Evolutionary conservation across 345 rosid species (phyloP).

Genomic region (Eucalyptus albens): DNA sequence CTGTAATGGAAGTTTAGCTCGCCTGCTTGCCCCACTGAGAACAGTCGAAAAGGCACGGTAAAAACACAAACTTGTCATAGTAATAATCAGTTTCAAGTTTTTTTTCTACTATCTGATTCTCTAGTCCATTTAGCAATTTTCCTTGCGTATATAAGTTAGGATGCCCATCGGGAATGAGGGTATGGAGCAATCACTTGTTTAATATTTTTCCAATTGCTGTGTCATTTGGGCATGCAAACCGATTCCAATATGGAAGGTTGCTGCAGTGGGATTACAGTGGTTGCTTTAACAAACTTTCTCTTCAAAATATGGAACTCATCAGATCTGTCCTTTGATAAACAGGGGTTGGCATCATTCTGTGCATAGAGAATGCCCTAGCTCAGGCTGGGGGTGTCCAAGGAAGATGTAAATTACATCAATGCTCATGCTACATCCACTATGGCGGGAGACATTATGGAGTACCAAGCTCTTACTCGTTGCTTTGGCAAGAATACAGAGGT

Average conservation of each 20-base stretch:
- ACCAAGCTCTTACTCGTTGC: conserved; percentile 59
- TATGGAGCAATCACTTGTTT: not conserved
- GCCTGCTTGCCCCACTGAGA: not conserved
- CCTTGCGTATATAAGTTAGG: not conserved
- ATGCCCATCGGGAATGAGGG: not conserved
- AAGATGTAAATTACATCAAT: conserved; percentile 59
- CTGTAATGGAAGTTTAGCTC: not conserved
- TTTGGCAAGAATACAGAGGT: conserved; percentile 83
- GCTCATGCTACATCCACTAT: conserved; percentile 95
- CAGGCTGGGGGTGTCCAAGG: conserved; percentile 51
- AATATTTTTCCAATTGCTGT: not conserved
- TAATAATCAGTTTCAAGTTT: not conserved
- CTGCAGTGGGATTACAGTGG: not conserved
- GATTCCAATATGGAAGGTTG: not conserved
- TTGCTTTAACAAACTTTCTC: not conserved
- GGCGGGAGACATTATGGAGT: conserved; percentile 86
- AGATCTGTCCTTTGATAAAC: not conserved
- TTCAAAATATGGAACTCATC: not conserved
- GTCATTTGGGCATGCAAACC: not conserved
- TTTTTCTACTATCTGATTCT: not conserved
- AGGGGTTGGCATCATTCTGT: conserved; percentile 75
- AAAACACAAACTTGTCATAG: not conserved
- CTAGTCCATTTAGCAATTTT: not conserved
- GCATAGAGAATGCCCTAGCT: conserved; percentile 82
- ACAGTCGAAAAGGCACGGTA: not conserved